phyloP scores from a whole-genome alignment of 2,329 filamentous ascomycete genomes.

The Immersiporthe knoxdaviesiana region DNA sequence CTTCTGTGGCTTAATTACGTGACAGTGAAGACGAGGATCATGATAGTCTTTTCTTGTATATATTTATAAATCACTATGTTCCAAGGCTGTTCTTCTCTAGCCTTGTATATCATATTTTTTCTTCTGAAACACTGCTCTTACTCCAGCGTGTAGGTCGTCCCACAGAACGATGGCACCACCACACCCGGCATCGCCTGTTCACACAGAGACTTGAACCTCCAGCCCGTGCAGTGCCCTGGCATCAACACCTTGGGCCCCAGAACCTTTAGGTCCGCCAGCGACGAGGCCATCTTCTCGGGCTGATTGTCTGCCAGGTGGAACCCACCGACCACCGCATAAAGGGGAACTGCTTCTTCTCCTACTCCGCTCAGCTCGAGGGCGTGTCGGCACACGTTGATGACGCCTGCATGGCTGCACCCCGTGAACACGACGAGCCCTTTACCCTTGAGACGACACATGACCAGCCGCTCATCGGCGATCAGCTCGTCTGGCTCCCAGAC shows the following conservation, averaged over 20 bases:
- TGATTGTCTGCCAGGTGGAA: slow-evolving; percentile 56
- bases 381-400: slow-evolving; percentile 55
- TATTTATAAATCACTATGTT: neutral
- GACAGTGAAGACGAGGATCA: neutral
- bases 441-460: slow-evolving; percentile 56
- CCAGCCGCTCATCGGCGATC: slow-evolving; percentile 56
- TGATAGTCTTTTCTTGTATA: neutral
- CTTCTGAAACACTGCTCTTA: neutral
- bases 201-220: slow-evolving; percentile 57
- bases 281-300: slow-evolving; percentile 46
- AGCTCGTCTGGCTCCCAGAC: slow-evolving; percentile 53
- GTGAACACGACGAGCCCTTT: slow-evolving; percentile 59
- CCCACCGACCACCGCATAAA: slow-evolving; percentile 57
- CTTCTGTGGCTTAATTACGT: slow-evolving; percentile 23
- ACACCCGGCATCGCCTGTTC: slow-evolving; percentile 54
- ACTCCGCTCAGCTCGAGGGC: slow-evolving; percentile 43
- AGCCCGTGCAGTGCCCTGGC: slow-evolving; percentile 60
- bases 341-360: slow-evolving; percentile 35
- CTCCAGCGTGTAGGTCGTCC: slow-evolving; percentile 41
- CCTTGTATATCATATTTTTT: neutral
- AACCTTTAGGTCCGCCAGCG: slow-evolving; percentile 51
- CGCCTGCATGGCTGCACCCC: slow-evolving; percentile 59
- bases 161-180: slow-evolving; percentile 55
- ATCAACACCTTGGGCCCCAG: slow-evolving; percentile 53
- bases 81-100: neutral